Conservation (phyloP, 2,329 filamentous ascomycete genomes). For the Alternaria gaisen region DNA sequence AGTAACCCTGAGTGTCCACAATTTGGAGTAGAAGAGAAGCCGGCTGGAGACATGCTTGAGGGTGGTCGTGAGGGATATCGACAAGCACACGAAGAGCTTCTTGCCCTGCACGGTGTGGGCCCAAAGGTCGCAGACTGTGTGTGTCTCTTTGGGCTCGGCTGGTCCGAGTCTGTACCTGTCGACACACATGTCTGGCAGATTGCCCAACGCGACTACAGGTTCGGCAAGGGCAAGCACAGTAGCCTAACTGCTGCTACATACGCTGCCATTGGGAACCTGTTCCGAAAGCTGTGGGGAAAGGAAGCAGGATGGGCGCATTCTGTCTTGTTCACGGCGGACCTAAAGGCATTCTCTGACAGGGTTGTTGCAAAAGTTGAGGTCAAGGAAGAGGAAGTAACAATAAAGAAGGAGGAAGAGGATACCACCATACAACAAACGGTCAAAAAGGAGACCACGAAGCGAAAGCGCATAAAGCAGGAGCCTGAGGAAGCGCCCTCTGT, state of each 20-base stretch:
- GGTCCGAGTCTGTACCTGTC: slow-evolving; percentile 93
- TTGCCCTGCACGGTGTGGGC: slow-evolving; percentile 85
- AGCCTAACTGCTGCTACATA: slow-evolving; percentile 90
- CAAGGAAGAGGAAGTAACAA: slow-evolving; percentile 53
- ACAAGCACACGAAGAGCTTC: slow-evolving; percentile 79
- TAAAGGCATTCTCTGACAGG: slow-evolving; percentile 81
- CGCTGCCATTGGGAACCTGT: slow-evolving; percentile 88
- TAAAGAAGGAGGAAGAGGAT: slow-evolving; percentile 43
- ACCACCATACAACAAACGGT: slow-evolving; percentile 17
- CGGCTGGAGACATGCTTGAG: slow-evolving; percentile 59
- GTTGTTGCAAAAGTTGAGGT: slow-evolving; percentile 61
- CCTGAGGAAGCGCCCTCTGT: neutral
- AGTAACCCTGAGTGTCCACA: slow-evolving; percentile 78
- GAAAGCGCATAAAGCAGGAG: slow-evolving; percentile 14
- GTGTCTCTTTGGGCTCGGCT: slow-evolving; percentile 93
- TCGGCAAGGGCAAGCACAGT: slow-evolving; percentile 82
- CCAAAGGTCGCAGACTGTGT: slow-evolving; percentile 98
- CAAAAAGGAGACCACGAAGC: slow-evolving; percentile 40
- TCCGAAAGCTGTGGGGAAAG: slow-evolving; percentile 86
- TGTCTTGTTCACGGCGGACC: slow-evolving; percentile 92
- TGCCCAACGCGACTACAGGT: slow-evolving; percentile 92
- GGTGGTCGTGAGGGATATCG: slow-evolving; percentile 73
- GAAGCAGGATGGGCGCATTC: slow-evolving; percentile 98
- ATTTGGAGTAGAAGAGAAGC: slow-evolving; percentile 58
- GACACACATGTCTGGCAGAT: slow-evolving; percentile 99